phyloP scores from a whole-genome alignment of 1,284 basidiomycete species.

The Chalciporus piperatoides region DNA sequence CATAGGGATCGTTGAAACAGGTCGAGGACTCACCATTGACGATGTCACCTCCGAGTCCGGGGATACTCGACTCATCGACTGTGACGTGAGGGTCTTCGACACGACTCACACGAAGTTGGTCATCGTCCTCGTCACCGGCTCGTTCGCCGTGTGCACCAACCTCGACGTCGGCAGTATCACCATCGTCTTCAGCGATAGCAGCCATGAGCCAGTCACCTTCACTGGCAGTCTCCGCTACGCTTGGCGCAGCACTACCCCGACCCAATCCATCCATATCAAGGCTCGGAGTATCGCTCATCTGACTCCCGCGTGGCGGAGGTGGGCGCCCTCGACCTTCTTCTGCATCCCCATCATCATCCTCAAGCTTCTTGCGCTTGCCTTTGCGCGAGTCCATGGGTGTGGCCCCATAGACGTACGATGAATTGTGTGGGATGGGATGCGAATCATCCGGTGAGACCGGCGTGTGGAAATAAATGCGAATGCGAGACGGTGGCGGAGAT shows the following conservation, averaged over 20 bases:
- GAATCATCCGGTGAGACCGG: slow-evolving; percentile 76
- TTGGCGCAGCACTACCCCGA: slow-evolving; percentile 62
- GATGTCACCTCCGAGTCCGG: slow-evolving; percentile 35
- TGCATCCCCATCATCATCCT: slow-evolving; percentile 75
- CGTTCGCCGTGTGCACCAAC: slow-evolving; percentile 32
- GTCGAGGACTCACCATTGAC: slow-evolving; percentile 44
- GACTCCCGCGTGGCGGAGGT: slow-evolving; percentile 44
- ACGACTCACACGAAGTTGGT: slow-evolving; percentile 45
- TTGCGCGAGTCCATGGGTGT: slow-evolving; percentile 60
- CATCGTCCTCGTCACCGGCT: slow-evolving; percentile 40
- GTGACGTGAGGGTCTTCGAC: slow-evolving; percentile 39
- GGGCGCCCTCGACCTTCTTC: slow-evolving; percentile 68
- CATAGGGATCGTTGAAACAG: slow-evolving; percentile 30
- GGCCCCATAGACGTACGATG: slow-evolving; percentile 40
- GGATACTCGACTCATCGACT: slow-evolving; percentile 35
- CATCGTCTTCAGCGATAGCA: slow-evolving; percentile 67
- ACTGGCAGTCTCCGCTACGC: slow-evolving; percentile 65
- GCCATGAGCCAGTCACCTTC: slow-evolving; percentile 84
- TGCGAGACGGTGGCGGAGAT: slow-evolving; percentile 65
- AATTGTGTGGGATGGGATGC: slow-evolving; percentile 60
- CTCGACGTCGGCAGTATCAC: slow-evolving; percentile 38
- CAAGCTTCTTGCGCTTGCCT: slow-evolving; percentile 78
- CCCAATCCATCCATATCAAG: slow-evolving; percentile 48
- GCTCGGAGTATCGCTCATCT: slow-evolving; percentile 39
- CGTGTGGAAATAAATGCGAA: slow-evolving; percentile 85